Conservation (phyloP, 495 filamentous ascomycete genomes). For the Neurospora sp. region DNA sequence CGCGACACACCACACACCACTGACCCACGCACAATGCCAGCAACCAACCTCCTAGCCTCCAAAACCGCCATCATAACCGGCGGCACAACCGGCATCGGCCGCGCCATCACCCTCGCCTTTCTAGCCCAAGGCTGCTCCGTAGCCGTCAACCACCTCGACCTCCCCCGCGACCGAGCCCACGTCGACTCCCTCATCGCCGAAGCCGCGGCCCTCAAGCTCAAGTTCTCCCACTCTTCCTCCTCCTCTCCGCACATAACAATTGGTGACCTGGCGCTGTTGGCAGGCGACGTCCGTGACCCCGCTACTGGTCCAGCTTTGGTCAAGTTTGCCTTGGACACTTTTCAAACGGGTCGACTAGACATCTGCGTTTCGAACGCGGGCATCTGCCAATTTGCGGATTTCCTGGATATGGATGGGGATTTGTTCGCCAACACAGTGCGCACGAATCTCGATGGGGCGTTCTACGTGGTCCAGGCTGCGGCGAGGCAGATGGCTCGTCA, state of each 20-base stretch:
- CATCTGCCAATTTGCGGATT: constrained; percentile 73
- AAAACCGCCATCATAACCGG: constrained; percentile 71
- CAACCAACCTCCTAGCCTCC: constrained; percentile 46
- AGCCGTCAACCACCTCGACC: constrained; percentile 59
- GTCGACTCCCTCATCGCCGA: constrained; percentile 44
- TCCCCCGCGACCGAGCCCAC: constrained; percentile 40
- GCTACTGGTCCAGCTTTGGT: constrained; percentile 52
- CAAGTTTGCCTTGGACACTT: constrained; percentile 43
- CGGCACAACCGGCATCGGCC: constrained; percentile 66
- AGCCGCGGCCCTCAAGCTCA: constrained; percentile 36
- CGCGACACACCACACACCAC: not conserved
- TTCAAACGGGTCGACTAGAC: constrained; percentile 48
- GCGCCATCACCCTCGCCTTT: constrained; percentile 63
- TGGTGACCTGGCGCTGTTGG: constrained; percentile 44
- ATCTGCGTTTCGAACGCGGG: constrained; percentile 85
- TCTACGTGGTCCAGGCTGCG: constrained; percentile 75
- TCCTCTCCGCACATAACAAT: not conserved
- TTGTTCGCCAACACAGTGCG: constrained; percentile 56
- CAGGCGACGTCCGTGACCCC: constrained; percentile 58
- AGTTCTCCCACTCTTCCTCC: not conserved
- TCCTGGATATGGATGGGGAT: constrained; percentile 56
- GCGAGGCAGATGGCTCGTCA: constrained; percentile 62
- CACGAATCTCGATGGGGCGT: constrained; percentile 79
- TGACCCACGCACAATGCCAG: constrained; percentile 6
- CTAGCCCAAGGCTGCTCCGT: constrained; percentile 60